Evolutionary conservation across 129 eudicot genomes (phyloP), one percentile per base, ranked within the genome.

Genomic region (Lactuca saligna): DNA sequence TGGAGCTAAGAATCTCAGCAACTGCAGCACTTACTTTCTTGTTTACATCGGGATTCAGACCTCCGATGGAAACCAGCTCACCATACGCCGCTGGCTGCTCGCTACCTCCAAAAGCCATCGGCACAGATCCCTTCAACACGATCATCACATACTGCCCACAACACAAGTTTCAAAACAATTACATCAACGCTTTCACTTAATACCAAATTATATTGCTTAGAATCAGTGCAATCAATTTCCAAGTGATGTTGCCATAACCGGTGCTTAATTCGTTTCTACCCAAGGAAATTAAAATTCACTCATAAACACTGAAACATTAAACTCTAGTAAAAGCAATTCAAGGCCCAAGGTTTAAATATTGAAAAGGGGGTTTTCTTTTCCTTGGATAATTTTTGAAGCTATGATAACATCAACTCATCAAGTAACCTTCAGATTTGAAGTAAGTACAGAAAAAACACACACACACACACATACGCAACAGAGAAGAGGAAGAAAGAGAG

Each of bases 71-170:
- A 3, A 86, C 83, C 57, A 89, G 69, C 75, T 89, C 96, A 17
- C 93, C 96, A 69, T 74, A 89, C 5, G 93, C 96, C 42, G 96
- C 83, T 16, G 90, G 93, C 84, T 89, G 77, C 80, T 89, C 90
- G n/a, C 86, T 81, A 49, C 96, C 96, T 42, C 90, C 96, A 75
- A 86, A 89, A 25, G 96, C 53, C 29, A 89, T 80, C 8, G 96
- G 93, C 20, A 89, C 81, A 46, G 96, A 86, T 37, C 96, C 96
- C 71, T 86, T 89, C 78, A 89, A 29, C 66, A 86, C 88, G 56
- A 89, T 74, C 96, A 89, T 89, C 74, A 89, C 96, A 80, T 89
- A 89, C 93, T 89, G 92, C 49, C 31, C 3, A 25, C 12, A 20
- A 5, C 13, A 41, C 38, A 9, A 2, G 63, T 31, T 4, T 10